phyloP scores from a whole-genome alignment of 1,284 basidiomycete species.

The Pseudozyma sp. region DNA sequence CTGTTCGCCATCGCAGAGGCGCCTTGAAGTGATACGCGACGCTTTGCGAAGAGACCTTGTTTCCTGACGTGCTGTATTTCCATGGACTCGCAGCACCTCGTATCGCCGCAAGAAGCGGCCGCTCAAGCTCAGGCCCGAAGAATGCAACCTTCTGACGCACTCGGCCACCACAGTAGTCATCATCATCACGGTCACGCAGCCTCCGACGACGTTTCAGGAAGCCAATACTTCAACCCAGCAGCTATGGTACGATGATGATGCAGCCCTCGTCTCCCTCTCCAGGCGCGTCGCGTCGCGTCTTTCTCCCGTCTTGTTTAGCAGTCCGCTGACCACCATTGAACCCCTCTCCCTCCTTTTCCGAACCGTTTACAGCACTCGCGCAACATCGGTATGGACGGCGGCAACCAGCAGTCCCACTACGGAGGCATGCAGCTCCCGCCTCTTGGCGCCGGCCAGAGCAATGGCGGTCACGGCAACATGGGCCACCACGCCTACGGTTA shows the following conservation, averaged over 20 bases:
- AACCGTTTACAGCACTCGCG: slow-evolving; percentile 33
- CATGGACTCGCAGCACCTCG: slow-evolving; percentile 56
- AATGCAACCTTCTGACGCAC: slow-evolving; percentile 50
- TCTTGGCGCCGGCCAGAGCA: slow-evolving; percentile 50
- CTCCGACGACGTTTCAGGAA: slow-evolving; percentile 46
- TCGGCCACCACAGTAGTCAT: slow-evolving; percentile 48
- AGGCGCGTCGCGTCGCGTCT: slow-evolving; percentile 6
- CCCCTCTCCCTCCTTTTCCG: neutral
- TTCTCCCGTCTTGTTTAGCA: neutral
- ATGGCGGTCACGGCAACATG: slow-evolving; percentile 47
- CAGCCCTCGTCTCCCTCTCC: neutral
- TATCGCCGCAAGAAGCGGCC: slow-evolving; percentile 56
- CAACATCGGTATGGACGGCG: slow-evolving; percentile 47
- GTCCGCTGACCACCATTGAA: slow-evolving; percentile 4
- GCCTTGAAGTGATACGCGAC: slow-evolving; percentile 42
- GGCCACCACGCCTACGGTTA: slow-evolving; percentile 50
- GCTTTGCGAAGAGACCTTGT: slow-evolving; percentile 27
- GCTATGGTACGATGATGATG: slow-evolving; percentile 36
- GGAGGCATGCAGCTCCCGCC: slow-evolving; percentile 55
- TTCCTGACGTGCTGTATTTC: slow-evolving; percentile 39
- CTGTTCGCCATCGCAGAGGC: slow-evolving; percentile 24
- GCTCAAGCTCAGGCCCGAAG: slow-evolving; percentile 56
- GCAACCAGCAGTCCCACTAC: slow-evolving; percentile 43
- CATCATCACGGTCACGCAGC: slow-evolving; percentile 40
- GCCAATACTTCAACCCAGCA: slow-evolving; percentile 54